Base-by-base conservation (phyloP, 2,329 filamentous ascomycete species). In the Fusarium protoensiforme region DNA sequence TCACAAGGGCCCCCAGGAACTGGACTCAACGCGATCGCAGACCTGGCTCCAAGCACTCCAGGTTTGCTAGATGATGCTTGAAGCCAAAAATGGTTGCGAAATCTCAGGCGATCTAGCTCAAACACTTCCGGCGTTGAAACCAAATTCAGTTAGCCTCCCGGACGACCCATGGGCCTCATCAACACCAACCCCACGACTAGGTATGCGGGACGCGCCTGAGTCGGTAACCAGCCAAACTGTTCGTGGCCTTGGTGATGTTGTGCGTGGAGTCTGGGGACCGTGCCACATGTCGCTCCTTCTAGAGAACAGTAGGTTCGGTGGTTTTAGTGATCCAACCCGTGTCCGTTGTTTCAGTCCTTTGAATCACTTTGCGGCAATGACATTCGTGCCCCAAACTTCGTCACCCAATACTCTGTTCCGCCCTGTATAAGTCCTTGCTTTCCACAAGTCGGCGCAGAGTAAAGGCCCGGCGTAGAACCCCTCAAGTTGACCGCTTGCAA, bases 111-210 rank as follows among this genome's bases (percentile, higher is more conserved):
- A 63, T 72, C 61, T 57, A 65, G 57, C 61, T 67, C 56, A 62
- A 72, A 69, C 65, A 53, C 67, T 36, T 65, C 74, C 75, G 75
- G 75, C 53, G 61, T 66, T 72, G 57, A 29, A 38, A 38, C 72
- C 66, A 59, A 35, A 77, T 71, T 11, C 16, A 77, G 75, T 56
- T 77, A 77, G 75, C 39, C 62, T 58, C 61, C 41, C 35, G 48
- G 20, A 29, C 27, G 27, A 59, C 38, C 56, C 48, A 58, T 48
- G 74, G 65, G 59, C n/a, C 33, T 20, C 31, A 14, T 59, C 59
- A 61, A 39, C 29, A 51, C 61, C 61, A 69, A 61, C 61, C 62
- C 65, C 64, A 67, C 66, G 71, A 39, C 59, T 51, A 41, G 35
- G 22, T 57, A 62, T 58, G 46, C 70, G 48, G 35, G 61, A 62